Conservation (phyloP, 495 filamentous ascomycete genomes). For the Friedmanniomyces simplex region DNA sequence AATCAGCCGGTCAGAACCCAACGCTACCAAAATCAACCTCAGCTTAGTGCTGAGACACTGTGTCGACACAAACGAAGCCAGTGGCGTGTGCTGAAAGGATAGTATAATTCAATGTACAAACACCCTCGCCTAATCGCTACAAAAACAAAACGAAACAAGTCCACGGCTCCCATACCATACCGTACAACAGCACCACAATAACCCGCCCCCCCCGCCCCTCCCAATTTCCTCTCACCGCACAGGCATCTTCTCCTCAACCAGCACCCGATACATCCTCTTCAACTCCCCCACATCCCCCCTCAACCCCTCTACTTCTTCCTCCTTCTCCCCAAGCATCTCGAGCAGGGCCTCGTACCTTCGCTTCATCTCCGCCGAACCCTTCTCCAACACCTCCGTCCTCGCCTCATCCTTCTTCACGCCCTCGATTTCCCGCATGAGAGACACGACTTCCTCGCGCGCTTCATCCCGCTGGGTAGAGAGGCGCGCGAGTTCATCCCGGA, state of each 20-base stretch:
- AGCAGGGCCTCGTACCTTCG: conserved; percentile 78
- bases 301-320: conserved; percentile 84
- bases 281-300: conserved; percentile 80
- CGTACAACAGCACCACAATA: too few relatives aligned
- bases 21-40: too few relatives aligned
- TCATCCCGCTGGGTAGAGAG: conserved; percentile 79
- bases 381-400: conserved; percentile 54
- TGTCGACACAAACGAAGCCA: too few relatives aligned
- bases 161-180: too few relatives aligned
- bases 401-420: conserved; percentile 49
- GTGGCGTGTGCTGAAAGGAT: too few relatives aligned
- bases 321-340: conserved; percentile 95
- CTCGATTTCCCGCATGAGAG: conserved; percentile 77
- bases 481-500: conserved; percentile 71
- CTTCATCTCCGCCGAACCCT: conserved; percentile 51
- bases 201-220: too few relatives aligned
- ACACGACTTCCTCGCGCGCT: conserved; percentile 78
- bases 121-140: too few relatives aligned
- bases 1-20: too few relatives aligned
- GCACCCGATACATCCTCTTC: conserved; percentile 87
- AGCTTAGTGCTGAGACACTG: too few relatives aligned
- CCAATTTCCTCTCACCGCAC: background rate
- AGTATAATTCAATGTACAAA: too few relatives aligned
- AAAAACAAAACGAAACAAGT: too few relatives aligned
- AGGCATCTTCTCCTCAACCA: conserved; percentile 50